Evolutionary conservation across 495 filamentous ascomycete genomes (phyloP).

Genomic region (Articulospora tetracladia): DNA sequence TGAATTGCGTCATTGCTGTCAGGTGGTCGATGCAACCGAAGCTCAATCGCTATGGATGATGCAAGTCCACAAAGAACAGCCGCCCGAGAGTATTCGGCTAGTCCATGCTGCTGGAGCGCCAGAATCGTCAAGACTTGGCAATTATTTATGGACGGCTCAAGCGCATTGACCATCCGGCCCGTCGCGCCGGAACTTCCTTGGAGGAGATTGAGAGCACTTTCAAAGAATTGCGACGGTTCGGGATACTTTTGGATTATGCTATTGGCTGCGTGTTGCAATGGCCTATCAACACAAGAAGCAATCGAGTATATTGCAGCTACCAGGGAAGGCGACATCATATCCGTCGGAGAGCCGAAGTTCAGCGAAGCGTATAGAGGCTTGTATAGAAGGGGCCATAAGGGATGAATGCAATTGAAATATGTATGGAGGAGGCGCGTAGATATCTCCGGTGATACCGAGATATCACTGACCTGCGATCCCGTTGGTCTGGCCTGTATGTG

Average conservation of each 20-base stretch:
- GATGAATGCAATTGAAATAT: conserved; percentile 25
- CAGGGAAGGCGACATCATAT: conserved; percentile 14
- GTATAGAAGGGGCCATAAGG: conserved; percentile 25
- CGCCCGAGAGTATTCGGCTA: conserved; percentile 21
- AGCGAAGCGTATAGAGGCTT: conserved; percentile 23
- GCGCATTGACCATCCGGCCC: not conserved
- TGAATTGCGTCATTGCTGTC: conserved; percentile 13
- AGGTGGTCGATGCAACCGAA: conserved; percentile 14
- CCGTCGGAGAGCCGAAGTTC: conserved; percentile 12
- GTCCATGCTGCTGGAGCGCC: conserved; percentile 24
- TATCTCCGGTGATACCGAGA: conserved; percentile 7
- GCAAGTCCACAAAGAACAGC: conserved; percentile 22
- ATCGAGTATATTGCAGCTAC: conserved; percentile 22
- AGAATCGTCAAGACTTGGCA: conserved; percentile 24
- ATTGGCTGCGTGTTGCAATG: conserved; percentile 1
- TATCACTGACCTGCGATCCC: not conserved
- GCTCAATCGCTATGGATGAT: conserved; percentile 23
- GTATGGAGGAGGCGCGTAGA: conserved; percentile 16
- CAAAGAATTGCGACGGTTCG: conserved; percentile 18
- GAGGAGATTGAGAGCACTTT: conserved; percentile 14
- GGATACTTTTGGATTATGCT: conserved; percentile 5
- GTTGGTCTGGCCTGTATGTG: not conserved
- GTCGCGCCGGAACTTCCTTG: not conserved
- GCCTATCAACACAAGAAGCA: conserved; percentile 19
- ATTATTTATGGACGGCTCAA: conserved; percentile 18